Evolutionary conservation across 1,139 yeast genomes (phyloP).

Genomic region (Yamadazyma kanchanaburiensis): DNA sequence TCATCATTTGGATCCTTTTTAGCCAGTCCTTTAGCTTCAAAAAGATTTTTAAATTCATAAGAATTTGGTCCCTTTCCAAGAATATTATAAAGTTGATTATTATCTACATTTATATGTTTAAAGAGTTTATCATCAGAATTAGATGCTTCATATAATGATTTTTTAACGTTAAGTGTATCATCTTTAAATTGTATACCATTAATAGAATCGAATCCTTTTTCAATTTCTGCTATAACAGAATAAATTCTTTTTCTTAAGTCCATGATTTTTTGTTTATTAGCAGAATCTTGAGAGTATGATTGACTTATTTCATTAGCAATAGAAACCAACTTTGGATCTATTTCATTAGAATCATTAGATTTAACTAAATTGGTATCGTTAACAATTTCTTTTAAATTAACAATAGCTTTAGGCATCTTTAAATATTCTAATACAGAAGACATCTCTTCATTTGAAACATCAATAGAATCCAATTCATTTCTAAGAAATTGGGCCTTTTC

Average conservation of each 20-base stretch:
- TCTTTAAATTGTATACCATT: conserved; percentile 30
- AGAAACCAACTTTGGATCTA: conserved; percentile 16
- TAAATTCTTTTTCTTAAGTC: conserved; percentile 40
- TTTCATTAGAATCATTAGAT: conserved; percentile 3
- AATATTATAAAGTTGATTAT: conserved; percentile 22
- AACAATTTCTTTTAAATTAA: conserved; percentile 47
- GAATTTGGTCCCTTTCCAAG: conserved; percentile 35
- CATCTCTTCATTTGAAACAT: conserved; percentile 77
- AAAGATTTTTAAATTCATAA: conserved; percentile 27
- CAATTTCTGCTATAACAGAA: conserved; percentile 36
- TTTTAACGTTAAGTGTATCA: conserved; percentile 56
- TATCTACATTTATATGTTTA: conserved; percentile 25
- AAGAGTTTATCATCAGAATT: conserved; percentile 61
- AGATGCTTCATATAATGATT: conserved; percentile 66
- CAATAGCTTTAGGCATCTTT: conserved; percentile 67
- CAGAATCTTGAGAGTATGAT: conserved; percentile 18
- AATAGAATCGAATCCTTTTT: conserved; percentile 11
- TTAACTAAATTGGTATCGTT: conserved; percentile 5
- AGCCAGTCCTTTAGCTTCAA: conserved; percentile 13
- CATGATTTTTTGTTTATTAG: conserved; percentile 21
- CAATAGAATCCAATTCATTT: conserved; percentile 69
- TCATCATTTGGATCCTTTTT: conserved; percentile 20
- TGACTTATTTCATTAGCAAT: conserved; percentile 28
- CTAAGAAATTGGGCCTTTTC: conserved; percentile 79
- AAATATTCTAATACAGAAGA: conserved; percentile 76